Evolutionary conservation across 1,139 yeast species (phyloP).

Genomic region (Debaryomyces robertsiae): DNA sequence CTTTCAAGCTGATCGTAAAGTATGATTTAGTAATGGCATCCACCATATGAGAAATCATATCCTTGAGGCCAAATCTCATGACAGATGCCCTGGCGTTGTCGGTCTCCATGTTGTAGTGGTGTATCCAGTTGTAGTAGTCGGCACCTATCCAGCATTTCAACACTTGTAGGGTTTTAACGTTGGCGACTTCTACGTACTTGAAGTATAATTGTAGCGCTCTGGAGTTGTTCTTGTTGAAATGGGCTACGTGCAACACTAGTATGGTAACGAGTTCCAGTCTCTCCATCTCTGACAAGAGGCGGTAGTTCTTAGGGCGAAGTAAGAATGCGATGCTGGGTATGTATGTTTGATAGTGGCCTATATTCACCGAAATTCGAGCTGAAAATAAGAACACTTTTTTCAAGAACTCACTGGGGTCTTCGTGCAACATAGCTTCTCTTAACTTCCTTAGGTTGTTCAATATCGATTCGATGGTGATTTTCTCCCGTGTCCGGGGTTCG

Average conservation of each 20-base stretch:
- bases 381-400: conserved; percentile 54
- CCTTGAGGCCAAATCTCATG: conserved; percentile 45
- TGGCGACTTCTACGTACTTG: conserved; percentile 28
- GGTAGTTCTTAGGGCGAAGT: conserved; percentile 20
- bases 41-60: conserved; percentile 34
- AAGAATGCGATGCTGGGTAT: conserved; percentile 53
- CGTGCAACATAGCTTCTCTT: conserved; percentile 54
- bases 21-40: conserved; percentile 38
- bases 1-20: conserved; percentile 28
- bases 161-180: conserved; percentile 24
- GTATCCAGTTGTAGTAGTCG: conserved; percentile 48
- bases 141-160: conserved; percentile 38
- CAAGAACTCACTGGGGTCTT: conserved; percentile 40
- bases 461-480: conserved; percentile 28
- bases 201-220: conserved; percentile 37
- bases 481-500: conserved; percentile 7
- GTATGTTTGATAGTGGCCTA: conserved; percentile 60
- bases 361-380: conserved; percentile 45
- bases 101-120: conserved; percentile 31
- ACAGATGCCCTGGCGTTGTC: conserved; percentile 33
- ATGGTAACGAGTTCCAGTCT: conserved; percentile 41
- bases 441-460: conserved; percentile 44
- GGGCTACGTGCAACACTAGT: conserved; percentile 49
- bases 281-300: conserved; percentile 32
- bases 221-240: conserved; percentile 41